Evolutionary conservation across 2,329 filamentous ascomycete genomes (phyloP), one percentile per base, ranked within the genome.

Genomic region (Onygenales sp.): DNA sequence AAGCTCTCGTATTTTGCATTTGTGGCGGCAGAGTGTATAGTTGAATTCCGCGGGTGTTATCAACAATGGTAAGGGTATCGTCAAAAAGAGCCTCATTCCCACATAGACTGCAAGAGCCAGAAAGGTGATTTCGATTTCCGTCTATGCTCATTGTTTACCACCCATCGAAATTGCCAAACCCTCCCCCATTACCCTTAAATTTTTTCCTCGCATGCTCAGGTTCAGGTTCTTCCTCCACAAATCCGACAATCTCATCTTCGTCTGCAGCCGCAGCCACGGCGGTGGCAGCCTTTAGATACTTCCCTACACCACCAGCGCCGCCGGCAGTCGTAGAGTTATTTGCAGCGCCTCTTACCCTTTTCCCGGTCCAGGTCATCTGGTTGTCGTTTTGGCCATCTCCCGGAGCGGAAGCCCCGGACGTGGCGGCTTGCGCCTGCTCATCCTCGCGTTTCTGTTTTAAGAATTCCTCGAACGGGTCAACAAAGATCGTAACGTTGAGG

Each of bases 391-490:
- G 73, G 54, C 77, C 9, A 67, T 62, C 32, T 64, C 59, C 37
- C 53, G 52, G 49, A 11, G 14, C 52, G 3, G 51, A 47, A 33
- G 40, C 13, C 11, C 48, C 37, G 7, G 48, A 32, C 42, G 14
- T 14, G 46, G 34, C 57, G 37, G 65, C 76, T 39, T 79, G 80
- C 6, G 70, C 70, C 44, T 73, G 73, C 57, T 89, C 86, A 52
- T 78, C 75, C 53, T 87, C 80, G 43, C 77, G 77, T 61, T 84
- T 86, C 65, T 91, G 80, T 61, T 86, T 86, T 64, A 89, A 76
- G 64, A 95, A 98, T 70, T 97, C 92, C 56, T 90, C 90, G 65
- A 98, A 98, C 0, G 93, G 93, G 66, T 98, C 92, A 6, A 97
- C 81, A 58, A 94, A 93, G 5, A 98, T 83, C 0, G 88, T 83